These are phyloP conservation scores for Aspergillus sp. DNA, from an alignment of 2,329 filamentous ascomycete species.

Conservation along the genomic window DNA sequence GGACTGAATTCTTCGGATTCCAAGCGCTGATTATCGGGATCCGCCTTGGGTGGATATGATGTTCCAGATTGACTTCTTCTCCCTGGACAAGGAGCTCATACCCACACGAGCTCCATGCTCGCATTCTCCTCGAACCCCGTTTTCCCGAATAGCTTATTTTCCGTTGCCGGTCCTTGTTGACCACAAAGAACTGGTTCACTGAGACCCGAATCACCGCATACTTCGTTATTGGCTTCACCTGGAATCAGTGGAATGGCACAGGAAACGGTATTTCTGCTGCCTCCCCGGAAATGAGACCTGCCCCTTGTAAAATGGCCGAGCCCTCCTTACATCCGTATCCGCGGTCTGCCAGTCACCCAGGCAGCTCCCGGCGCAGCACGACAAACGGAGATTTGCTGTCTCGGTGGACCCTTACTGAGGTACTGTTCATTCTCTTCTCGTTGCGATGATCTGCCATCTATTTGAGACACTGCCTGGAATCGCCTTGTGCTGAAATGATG, in stretches of 20 bases:
- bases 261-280: conserved; percentile 2
- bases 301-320: conserved; percentile 12
- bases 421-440: conserved; percentile 4
- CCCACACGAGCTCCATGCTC: conserved; percentile 18
- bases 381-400: conserved; percentile 6
- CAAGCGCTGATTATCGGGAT: conserved; percentile 18
- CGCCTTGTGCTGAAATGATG: neutral
- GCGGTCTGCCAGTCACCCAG: neutral
- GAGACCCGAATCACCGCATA: neutral
- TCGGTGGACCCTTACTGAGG: neutral
- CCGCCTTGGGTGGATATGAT: conserved; percentile 20
- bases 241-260: neutral
- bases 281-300: conserved; percentile 12
- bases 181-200: neutral
- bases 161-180: neutral
- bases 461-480: neutral
- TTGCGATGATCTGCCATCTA: conserved; percentile 12
- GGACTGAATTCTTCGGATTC: neutral
- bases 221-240: neutral
- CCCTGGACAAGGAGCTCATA: conserved; percentile 15
- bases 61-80: conserved; percentile 19
- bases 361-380: neutral
- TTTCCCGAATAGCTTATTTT: conserved; percentile 3
- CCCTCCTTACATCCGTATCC: conserved; percentile 9
- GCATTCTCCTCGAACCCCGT: neutral